A percentile compares a stretch with the other conserved stretches of the same genome.
Evolutionary conservation across 768 basidiomycete species (phyloP).

Genomic region (Baorangia bicolor): DNA sequence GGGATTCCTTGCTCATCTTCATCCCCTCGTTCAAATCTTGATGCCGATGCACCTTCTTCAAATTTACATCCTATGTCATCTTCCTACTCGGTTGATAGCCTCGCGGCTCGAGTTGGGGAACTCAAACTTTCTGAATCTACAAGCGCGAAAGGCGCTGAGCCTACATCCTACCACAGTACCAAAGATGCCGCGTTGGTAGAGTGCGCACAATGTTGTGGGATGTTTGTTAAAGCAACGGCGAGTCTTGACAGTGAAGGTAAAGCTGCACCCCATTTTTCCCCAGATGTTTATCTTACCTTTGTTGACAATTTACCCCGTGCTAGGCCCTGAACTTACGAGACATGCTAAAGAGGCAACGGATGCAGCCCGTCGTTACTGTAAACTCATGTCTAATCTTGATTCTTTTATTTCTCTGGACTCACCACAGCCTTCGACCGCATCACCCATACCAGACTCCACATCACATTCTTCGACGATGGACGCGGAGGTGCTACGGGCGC

Average conservation of each 20-base stretch:
- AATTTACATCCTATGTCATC: background rate
- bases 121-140: constrained; percentile 20
- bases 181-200: constrained; percentile 30
- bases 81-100: constrained; percentile 17
- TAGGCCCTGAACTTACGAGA: constrained; percentile 18
- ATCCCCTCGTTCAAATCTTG: background rate
- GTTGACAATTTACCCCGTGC: background rate
- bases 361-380: constrained; percentile 21
- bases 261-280: background rate
- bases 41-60: background rate
- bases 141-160: background rate
- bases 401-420: background rate
- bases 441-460: background rate
- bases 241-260: constrained; percentile 27
- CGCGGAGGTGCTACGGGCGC: constrained; percentile 32
- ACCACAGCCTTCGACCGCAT: background rate
- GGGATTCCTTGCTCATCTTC: constrained; percentile 14
- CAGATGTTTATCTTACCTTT: background rate
- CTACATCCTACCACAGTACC: background rate
- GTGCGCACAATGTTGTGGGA: constrained; percentile 41
- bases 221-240: constrained; percentile 46
- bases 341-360: constrained; percentile 20
- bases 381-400: constrained; percentile 12
- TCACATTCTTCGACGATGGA: background rate
- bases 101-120: constrained; percentile 15